These are phyloP conservation scores for Xerocomus spinulosus DNA, from an alignment of 768 basidiomycete species.

Conservation along the genomic window DNA sequence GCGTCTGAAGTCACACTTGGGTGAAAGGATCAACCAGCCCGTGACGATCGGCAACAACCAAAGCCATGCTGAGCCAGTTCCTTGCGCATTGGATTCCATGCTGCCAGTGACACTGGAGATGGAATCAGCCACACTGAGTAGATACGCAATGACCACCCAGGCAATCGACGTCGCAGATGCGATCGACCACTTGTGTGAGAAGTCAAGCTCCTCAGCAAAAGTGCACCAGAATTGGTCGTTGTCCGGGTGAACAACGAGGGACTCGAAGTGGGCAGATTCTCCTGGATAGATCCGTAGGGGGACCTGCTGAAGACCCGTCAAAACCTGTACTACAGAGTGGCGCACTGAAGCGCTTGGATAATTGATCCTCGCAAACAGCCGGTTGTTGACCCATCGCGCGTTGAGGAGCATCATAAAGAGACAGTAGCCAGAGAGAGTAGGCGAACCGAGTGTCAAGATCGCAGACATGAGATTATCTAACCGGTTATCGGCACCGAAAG, in stretches of 20 bases:
- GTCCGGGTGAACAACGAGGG: slow-evolving; percentile 38
- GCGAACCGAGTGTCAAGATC: slow-evolving; percentile 44
- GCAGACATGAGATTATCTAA: slow-evolving; percentile 40
- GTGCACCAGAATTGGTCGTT: slow-evolving; percentile 42
- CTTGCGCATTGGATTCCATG: slow-evolving; percentile 12
- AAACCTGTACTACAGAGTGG: slow-evolving; percentile 26
- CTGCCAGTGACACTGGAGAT: slow-evolving; percentile 12
- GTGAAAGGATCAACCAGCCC: slow-evolving; percentile 39
- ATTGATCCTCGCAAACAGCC: slow-evolving; percentile 25
- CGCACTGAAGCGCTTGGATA: slow-evolving; percentile 18
- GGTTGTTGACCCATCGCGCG: slow-evolving; percentile 20
- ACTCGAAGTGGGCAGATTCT: slow-evolving; percentile 9
- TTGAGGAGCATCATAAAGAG: neutral
- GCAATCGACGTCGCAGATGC: slow-evolving; percentile 36
- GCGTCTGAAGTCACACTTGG: slow-evolving; percentile 34
- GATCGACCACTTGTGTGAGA: slow-evolving; percentile 38
- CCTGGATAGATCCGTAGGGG: slow-evolving; percentile 22
- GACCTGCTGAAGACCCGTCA: slow-evolving; percentile 37
- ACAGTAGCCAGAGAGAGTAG: slow-evolving; percentile 43
- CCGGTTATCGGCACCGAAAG: slow-evolving; percentile 39
- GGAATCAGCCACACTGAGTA: slow-evolving; percentile 13
- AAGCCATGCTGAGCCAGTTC: slow-evolving; percentile 39
- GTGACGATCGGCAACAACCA: slow-evolving; percentile 41
- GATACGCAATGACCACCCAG: slow-evolving; percentile 44
- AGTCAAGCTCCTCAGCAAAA: slow-evolving; percentile 29